Conservation (phyloP, 768 basidiomycete genomes). For the Scleroderma bovista region DNA sequence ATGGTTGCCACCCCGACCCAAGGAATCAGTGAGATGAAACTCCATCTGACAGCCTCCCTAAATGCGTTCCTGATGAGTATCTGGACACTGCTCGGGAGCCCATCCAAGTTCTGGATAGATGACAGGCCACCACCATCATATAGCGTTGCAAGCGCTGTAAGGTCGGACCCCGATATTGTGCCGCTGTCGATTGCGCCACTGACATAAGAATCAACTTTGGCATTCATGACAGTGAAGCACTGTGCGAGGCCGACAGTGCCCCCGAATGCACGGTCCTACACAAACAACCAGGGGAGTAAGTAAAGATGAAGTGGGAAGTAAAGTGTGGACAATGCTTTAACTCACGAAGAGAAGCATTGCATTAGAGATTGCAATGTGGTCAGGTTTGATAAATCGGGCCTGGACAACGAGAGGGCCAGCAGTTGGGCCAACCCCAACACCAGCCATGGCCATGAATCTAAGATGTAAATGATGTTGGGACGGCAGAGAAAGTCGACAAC, state of each 20-base stretch:
- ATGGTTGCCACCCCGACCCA: slow-evolving; percentile 37
- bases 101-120: slow-evolving; percentile 33
- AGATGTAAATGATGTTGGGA: background rate
- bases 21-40: slow-evolving; percentile 44
- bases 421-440: slow-evolving; percentile 38
- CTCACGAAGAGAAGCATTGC: slow-evolving; percentile 42
- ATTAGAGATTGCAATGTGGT: slow-evolving; percentile 38
- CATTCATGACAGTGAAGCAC: slow-evolving; percentile 43
- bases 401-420: slow-evolving; percentile 38
- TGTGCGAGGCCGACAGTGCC: slow-evolving; percentile 51
- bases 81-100: slow-evolving; percentile 33
- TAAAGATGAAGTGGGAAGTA: background rate
- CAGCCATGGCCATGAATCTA: slow-evolving; percentile 42
- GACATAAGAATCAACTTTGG: slow-evolving; percentile 36
- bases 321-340: background rate
- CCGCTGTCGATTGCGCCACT: slow-evolving; percentile 18
- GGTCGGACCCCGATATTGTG: slow-evolving; percentile 25
- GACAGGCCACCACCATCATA: slow-evolving; percentile 22
- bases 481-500: background rate
- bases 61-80: slow-evolving; percentile 36
- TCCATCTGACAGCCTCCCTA: slow-evolving; percentile 35
- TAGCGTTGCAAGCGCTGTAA: slow-evolving; percentile 19
- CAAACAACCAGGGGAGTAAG: too few species aligned
- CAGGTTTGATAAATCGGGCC: slow-evolving; percentile 40
- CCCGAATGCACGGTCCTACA: slow-evolving; percentile 43